Conservation (phyloP, 2,329 filamentous ascomycete genomes). For the Aspergillus fructus region DNA sequence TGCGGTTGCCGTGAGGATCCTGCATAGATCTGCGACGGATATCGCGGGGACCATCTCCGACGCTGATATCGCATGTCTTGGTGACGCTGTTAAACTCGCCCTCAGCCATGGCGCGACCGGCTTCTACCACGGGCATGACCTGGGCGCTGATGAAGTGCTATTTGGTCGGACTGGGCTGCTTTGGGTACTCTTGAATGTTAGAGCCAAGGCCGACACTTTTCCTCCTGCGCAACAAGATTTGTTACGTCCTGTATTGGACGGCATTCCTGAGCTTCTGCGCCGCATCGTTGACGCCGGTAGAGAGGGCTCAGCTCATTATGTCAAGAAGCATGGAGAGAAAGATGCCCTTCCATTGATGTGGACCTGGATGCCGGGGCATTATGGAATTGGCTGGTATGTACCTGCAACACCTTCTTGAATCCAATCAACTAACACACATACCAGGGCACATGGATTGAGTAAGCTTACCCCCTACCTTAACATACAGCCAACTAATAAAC, state of each 20-base stretch:
- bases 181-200: conserved; percentile 36
- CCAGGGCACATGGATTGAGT: conserved; percentile 33
- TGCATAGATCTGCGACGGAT: conserved; percentile 16
- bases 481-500: neutral
- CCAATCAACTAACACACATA: too few species aligned
- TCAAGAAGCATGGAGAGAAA: conserved; percentile 28
- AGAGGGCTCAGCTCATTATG: conserved; percentile 31
- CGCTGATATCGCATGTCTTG: conserved; percentile 31
- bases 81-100: conserved; percentile 28
- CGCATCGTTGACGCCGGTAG: conserved; percentile 35
- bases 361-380: conserved; percentile 37
- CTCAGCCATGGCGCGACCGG: conserved; percentile 26
- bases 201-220: conserved; percentile 24
- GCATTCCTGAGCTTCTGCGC: conserved; percentile 32
- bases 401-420: neutral
- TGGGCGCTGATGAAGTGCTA: conserved; percentile 40
- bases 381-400: conserved; percentile 40
- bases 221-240: conserved; percentile 14
- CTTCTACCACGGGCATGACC: conserved; percentile 24
- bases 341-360: conserved; percentile 42
- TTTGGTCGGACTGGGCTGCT: conserved; percentile 41
- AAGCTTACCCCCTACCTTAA: neutral
- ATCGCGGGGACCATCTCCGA: conserved; percentile 18
- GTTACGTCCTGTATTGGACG: conserved; percentile 26
- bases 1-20: conserved; percentile 27